Conservation (phyloP, 345 rosid species). For the Populus euphratica region DNA sequence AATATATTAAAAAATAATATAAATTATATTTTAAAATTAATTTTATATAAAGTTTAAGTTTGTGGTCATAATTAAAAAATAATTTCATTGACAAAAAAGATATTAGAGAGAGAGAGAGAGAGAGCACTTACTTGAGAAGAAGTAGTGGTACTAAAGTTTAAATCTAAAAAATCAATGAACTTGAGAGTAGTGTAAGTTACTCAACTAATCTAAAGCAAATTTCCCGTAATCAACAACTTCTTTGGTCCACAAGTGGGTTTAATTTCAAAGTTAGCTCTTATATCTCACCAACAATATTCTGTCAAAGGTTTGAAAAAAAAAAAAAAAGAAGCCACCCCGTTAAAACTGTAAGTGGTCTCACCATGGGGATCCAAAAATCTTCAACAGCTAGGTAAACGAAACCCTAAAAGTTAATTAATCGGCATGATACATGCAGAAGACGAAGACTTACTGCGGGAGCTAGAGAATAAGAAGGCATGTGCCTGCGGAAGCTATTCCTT, state of each 20-base stretch:
- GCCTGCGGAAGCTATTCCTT: background rate
- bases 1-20: too few species aligned
- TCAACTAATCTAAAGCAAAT: background rate
- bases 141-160: too few species aligned
- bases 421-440: background rate
- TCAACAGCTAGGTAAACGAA: background rate
- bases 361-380: background rate
- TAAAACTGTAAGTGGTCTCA: background rate
- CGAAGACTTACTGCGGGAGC: background rate
- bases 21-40: too few species aligned
- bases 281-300: background rate
- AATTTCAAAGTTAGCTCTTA: conserved; percentile 15
- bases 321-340: background rate
- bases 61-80: too few species aligned
- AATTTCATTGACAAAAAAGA: background rate
- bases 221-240: conserved; percentile 6
- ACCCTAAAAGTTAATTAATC: background rate
- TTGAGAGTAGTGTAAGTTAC: too few species aligned
- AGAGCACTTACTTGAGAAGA: too few species aligned
- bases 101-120: too few species aligned
- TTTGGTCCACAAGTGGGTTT: background rate
- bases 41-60: too few species aligned
- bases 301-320: background rate
- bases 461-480: background rate
- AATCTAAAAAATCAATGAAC: too few species aligned